Base-by-base conservation (phyloP, 2,329 filamentous ascomycete genomes). In the Colletotrichum costaricense region DNA sequence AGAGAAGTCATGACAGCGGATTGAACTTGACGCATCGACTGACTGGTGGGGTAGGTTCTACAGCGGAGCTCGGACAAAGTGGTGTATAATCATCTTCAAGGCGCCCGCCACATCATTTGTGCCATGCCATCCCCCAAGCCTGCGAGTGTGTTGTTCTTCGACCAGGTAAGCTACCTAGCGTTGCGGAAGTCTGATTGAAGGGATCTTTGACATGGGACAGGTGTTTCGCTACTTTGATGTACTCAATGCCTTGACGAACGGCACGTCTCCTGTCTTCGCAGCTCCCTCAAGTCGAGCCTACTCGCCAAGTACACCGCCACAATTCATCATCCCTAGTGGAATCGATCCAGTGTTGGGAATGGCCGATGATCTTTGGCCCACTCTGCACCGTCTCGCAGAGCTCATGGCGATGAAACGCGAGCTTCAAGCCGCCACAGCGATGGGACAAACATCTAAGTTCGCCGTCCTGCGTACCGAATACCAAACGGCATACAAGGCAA, bases 161-260 rank as follows among this genome's bases (percentile, higher is more conserved):
- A 72, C 33, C 67, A 74, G 67, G 74, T 75, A 16, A 16, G 46
- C 38, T 9, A 33, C 30, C 30, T 63, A 2, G 22, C 2, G 4
- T 5, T 8, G 24, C 12, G 2, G 1, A 12, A 6, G 5, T 30
- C 12, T 19, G 2, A 11, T n/a, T 5, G 4, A 9, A 5, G n/a
- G 19, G 9, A 19, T 11, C 49, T n/a, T 63, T 75, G 14, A 75
- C 28, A 6, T 2, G 3, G 2, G 3, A 4, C 33, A 75, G 74
- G 72, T 71, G 12, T 75, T 75, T 56, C 67, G 72, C 19, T 75
- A 75, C 26, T 75, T 75, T 26, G 74, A 75, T 19, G 59, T 70
- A 2, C 62, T 75, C n/a, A 67, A 75, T 26, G 71, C 74, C 16
- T 55, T 75, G n/a, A 63, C 67, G 16, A 64, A 60, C 5, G 67